Percentiles rank a stretch among this genome's conserved stretches.
Evolutionary conservation across 352 stramenopile species (phyloP).

Genomic region (Pythium aristosporum): DNA sequence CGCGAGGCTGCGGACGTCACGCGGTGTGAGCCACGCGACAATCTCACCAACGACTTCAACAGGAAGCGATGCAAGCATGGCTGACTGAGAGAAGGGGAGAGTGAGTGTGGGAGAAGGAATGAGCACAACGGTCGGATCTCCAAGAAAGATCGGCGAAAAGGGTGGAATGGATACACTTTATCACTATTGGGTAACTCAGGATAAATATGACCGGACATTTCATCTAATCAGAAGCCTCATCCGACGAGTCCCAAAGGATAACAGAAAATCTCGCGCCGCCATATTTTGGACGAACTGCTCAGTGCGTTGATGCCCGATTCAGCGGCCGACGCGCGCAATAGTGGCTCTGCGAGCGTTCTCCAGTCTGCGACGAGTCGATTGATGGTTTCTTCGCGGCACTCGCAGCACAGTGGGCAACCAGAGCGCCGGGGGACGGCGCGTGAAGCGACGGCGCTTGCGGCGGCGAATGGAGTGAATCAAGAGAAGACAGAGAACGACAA

Average conservation of each 20-base stretch:
- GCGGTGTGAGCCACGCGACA: background rate
- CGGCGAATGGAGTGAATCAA: background rate
- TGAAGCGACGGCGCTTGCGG: constrained; percentile 7
- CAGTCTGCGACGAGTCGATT: constrained; percentile 11
- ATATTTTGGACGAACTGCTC: constrained; percentile 25
- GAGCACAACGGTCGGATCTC: background rate
- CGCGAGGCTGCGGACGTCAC: background rate
- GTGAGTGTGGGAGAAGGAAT: background rate
- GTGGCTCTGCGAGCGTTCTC: background rate
- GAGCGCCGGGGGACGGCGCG: constrained; percentile 14
- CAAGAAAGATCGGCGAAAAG: background rate
- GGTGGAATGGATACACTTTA: no score
- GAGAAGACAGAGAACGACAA: background rate
- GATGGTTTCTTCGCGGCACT: constrained; percentile 19
- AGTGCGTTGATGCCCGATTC: background rate
- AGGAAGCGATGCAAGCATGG: background rate
- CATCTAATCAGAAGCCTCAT: background rate
- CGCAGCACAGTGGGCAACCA: constrained; percentile 4
- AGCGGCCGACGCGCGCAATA: background rate
- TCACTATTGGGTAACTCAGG: no score
- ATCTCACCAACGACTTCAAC: background rate
- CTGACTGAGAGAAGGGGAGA: background rate
- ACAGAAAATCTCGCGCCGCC: background rate
- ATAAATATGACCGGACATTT: background rate
- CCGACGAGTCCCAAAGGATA: background rate